Conservation (phyloP, 768 basidiomycete species). For the Panaeolus papilionaceus region DNA sequence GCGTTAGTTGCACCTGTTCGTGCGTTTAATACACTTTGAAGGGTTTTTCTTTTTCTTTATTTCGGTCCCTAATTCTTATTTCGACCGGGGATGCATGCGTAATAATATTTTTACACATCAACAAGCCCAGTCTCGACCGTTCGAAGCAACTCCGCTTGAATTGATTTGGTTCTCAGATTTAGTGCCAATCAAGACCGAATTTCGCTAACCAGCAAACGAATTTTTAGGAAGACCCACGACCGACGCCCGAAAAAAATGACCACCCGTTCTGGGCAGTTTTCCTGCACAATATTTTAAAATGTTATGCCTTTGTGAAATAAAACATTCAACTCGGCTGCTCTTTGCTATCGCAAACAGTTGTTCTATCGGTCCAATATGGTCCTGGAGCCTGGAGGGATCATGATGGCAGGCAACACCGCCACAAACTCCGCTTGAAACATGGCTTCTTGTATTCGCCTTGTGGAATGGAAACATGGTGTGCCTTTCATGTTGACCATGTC, state of each 20-base stretch:
- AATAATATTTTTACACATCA: background rate
- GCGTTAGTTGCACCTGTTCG: background rate
- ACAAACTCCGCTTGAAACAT: background rate
- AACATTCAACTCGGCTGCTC: no score
- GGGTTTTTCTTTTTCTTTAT: slow-evolving; percentile 17
- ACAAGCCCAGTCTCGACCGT: background rate
- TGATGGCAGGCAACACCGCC: background rate
- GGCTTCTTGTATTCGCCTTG: background rate
- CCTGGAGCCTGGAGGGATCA: no score
- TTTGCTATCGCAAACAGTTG: no score
- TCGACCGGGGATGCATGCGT: background rate
- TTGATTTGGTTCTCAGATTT: slow-evolving; percentile 9
- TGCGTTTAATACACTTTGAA: background rate
- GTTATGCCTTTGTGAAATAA: no score
- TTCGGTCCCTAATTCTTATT: background rate
- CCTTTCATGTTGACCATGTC: background rate
- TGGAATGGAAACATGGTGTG: background rate
- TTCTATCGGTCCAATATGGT: no score
- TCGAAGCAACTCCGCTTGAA: background rate
- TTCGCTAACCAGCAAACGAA: no score
- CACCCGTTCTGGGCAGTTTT: no score
- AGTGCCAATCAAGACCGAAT: no score
- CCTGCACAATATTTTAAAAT: no score
- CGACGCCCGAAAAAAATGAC: no score
- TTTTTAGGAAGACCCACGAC: no score